Percentiles rank a stretch among this genome's conserved stretches.
These are phyloP conservation scores for Fusarium fracticaudum DNA, from an alignment of 2,329 filamentous ascomycete genomes.

Conservation along the genomic window DNA sequence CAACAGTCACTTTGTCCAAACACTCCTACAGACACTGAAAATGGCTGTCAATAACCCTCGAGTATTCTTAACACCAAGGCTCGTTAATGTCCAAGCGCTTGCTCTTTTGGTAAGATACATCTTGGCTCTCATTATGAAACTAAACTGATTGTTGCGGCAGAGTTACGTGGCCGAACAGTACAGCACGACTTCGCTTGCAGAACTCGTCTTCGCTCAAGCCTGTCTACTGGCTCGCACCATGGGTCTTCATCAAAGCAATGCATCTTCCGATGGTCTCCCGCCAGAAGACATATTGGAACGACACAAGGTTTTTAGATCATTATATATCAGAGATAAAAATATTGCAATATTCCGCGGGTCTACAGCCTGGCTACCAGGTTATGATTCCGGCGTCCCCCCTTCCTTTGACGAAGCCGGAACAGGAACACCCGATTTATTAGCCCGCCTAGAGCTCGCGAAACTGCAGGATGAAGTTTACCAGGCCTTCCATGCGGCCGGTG, in stretches of 20 bases:
- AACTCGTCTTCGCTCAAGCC: conserved; percentile 40
- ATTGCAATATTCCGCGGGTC: conserved; percentile 36
- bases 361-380: conserved; percentile 31
- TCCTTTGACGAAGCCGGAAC: conserved; percentile 4
- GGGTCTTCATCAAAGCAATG: conserved; percentile 38
- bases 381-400: conserved; percentile 21
- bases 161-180: conserved; percentile 42
- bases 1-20: conserved; percentile 39
- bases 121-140: too few species aligned
- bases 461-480: conserved; percentile 41
- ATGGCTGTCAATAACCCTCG: conserved; percentile 43
- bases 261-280: neutral
- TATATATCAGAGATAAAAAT: conserved; percentile 41
- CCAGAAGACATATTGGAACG: conserved; percentile 31
- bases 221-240: conserved; percentile 41
- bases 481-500: conserved; percentile 18
- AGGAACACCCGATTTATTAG: neutral
- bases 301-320: conserved; percentile 37
- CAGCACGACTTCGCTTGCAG: conserved; percentile 37
- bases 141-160: conserved; percentile 4
- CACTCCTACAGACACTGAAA: conserved; percentile 38
- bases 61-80: conserved; percentile 38
- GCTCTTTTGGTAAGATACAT: conserved; percentile 33
- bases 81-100: conserved; percentile 41
- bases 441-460: conserved; percentile 36